Percentiles rank a stretch among this genome's conserved stretches.
phyloP scores from a whole-genome alignment of 1,139 yeast species.

The Pneumocystis carinii region DNA sequence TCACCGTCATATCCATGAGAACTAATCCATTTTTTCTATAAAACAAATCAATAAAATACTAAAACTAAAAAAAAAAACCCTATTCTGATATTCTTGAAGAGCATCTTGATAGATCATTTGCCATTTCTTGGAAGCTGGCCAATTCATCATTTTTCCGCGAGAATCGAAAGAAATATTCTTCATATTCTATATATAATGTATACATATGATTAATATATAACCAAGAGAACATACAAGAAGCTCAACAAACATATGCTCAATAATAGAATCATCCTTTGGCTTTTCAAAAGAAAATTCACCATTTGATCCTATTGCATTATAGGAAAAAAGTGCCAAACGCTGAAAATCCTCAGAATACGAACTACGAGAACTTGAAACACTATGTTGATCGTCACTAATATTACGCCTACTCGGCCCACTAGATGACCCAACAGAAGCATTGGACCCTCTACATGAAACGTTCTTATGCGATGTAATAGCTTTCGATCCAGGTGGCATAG shows the following conservation, averaged over 20 bases:
- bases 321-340: not conserved
- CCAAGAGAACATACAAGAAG: slow-evolving; percentile 18
- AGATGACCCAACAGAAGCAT: not conserved
- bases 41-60: not conserved
- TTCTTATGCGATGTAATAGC: not conserved
- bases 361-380: slow-evolving; percentile 1
- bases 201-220: slow-evolving; percentile 2
- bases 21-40: slow-evolving; percentile 3
- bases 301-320: slow-evolving; percentile 7
- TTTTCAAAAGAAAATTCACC: slow-evolving; percentile 20
- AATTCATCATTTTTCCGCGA: slow-evolving; percentile 60
- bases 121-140: slow-evolving; percentile 74
- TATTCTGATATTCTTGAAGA: slow-evolving; percentile 56
- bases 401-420: not conserved
- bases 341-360: not conserved
- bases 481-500: not conserved
- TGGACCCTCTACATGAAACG: not conserved
- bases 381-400: not conserved
- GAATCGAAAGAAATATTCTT: slow-evolving; percentile 65
- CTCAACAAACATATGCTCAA: slow-evolving; percentile 27
- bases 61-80: slow-evolving; percentile 15
- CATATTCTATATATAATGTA: slow-evolving; percentile 51
- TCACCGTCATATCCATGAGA: slow-evolving; percentile 23
- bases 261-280: slow-evolving; percentile 22
- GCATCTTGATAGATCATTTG: slow-evolving; percentile 80